phyloP scores from a whole-genome alignment of 495 filamentous ascomycete genomes.

The Penicillium arizonense region DNA sequence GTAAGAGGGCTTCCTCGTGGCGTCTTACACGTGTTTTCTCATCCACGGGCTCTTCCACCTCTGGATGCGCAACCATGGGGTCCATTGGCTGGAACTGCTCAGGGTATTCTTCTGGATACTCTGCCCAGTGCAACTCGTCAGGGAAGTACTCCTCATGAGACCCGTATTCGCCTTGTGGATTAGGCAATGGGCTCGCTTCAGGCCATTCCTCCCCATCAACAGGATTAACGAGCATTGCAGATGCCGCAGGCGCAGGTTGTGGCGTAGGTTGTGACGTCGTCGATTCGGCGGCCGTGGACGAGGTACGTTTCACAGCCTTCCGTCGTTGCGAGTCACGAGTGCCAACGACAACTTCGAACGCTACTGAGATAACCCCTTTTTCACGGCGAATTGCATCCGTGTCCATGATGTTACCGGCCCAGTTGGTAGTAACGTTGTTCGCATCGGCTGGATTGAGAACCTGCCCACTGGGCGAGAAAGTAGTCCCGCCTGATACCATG shows the following conservation, averaged over 20 bases:
- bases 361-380: constrained; percentile 80
- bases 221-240: constrained; percentile 11
- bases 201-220: constrained; percentile 30
- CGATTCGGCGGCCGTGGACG: constrained; percentile 24
- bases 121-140: constrained; percentile 29
- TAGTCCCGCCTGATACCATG: constrained; percentile 48
- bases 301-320: constrained; percentile 41
- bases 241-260: constrained; percentile 5
- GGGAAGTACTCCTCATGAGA: constrained; percentile 38
- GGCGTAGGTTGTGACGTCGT: constrained; percentile 14
- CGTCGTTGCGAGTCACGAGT: constrained; percentile 73
- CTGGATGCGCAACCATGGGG: constrained; percentile 51
- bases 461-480: constrained; percentile 47
- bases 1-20: constrained; percentile 67
- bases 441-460: constrained; percentile 42
- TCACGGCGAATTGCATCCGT: constrained; percentile 83
- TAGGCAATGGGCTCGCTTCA: constrained; percentile 25
- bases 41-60: constrained; percentile 54
- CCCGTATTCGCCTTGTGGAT: constrained; percentile 27
- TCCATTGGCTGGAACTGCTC: constrained; percentile 26
- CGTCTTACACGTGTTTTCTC: constrained; percentile 69
- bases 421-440: constrained; percentile 47
- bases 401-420: constrained; percentile 79
- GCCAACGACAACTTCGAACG: constrained; percentile 85
- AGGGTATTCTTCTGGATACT: constrained; percentile 26